Conservation (phyloP, 2,329 filamentous ascomycete genomes). For the Neofusicoccum ribis region DNA sequence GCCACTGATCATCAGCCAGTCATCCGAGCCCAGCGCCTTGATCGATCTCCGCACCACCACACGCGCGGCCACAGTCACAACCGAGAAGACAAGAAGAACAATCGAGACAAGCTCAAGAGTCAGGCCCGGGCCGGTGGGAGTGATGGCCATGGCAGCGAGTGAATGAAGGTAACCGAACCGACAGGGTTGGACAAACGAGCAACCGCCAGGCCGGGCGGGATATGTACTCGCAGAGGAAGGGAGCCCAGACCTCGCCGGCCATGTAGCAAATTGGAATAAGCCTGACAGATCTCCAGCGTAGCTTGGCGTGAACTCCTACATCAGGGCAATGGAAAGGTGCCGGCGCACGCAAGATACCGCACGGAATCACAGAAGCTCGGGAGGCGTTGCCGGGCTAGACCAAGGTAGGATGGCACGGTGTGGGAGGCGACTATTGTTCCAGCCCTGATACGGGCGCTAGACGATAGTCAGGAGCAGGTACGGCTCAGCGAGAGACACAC, state of each 20-base stretch:
- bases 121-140: neutral
- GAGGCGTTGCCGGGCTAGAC: too few relatives aligned
- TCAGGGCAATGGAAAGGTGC: too few relatives aligned
- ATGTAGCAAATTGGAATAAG: neutral
- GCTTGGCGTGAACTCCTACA: too few relatives aligned
- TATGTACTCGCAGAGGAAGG: neutral
- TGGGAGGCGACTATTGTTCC: too few relatives aligned
- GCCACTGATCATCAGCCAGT: constrained; percentile 2
- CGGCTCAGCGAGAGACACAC: too few relatives aligned
- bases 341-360: too few relatives aligned
- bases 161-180: neutral
- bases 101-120: neutral
- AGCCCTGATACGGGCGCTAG: too few relatives aligned
- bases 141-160: neutral
- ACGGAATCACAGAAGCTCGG: too few relatives aligned
- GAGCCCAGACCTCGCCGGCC: too few relatives aligned
- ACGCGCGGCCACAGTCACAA: neutral
- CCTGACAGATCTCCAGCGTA: too few relatives aligned
- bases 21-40: neutral
- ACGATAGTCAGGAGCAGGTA: too few relatives aligned
- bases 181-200: neutral
- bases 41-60: neutral
- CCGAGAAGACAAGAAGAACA: neutral
- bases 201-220: neutral
- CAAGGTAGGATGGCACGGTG: too few relatives aligned